A percentile compares a stretch with the other conserved stretches of the same genome.
These are phyloP conservation scores for Lachnellula hyalina DNA, from an alignment of 2,329 filamentous ascomycete species.

Conservation along the genomic window DNA sequence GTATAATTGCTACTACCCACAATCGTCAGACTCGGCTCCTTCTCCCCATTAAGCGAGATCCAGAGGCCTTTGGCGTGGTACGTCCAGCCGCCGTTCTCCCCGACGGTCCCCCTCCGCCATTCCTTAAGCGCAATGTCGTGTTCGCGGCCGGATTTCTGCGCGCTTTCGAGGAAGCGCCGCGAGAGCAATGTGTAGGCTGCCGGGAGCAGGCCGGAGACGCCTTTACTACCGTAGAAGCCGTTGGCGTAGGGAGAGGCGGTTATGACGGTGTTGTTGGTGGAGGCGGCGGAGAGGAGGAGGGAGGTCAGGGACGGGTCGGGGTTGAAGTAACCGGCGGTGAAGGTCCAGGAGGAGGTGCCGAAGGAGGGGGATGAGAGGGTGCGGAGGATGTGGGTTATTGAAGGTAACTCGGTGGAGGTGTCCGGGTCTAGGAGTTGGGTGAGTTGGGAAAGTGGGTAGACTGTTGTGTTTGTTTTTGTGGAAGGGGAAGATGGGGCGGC, in stretches of 20 bases:
- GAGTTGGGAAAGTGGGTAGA: conserved; percentile 85
- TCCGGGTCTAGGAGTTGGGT: conserved; percentile 76
- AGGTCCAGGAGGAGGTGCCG: conserved; percentile 76
- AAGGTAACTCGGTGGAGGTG: conserved; percentile 82
- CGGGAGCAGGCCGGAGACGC: conserved; percentile 84
- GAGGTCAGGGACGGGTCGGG: conserved; percentile 79
- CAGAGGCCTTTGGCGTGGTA: conserved; percentile 97
- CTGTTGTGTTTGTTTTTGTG: conserved; percentile 52
- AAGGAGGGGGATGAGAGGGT: conserved; percentile 60
- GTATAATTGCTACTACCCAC: conserved; percentile 96
- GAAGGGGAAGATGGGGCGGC: conserved; percentile 9
- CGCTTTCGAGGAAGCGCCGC: conserved; percentile 62
- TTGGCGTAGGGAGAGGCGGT: conserved; percentile 92
- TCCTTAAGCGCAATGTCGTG: conserved; percentile 70
- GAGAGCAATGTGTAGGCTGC: conserved; percentile 89
- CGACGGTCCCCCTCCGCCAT: conserved; percentile 79
- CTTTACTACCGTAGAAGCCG: conserved; percentile 85
- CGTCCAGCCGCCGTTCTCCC: conserved; percentile 82
- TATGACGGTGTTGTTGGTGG: conserved; percentile 70
- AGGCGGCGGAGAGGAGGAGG: conserved; percentile 70
- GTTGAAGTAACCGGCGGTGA: conserved; percentile 98
- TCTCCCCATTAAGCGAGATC: conserved; percentile 66
- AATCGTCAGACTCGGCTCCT: conserved; percentile 69
- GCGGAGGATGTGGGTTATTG: conserved; percentile 68
- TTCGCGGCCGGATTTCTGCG: conserved; percentile 36